Base-by-base conservation (phyloP, 768 basidiomycete genomes). In the Chalciporus sphaerocephalus region DNA sequence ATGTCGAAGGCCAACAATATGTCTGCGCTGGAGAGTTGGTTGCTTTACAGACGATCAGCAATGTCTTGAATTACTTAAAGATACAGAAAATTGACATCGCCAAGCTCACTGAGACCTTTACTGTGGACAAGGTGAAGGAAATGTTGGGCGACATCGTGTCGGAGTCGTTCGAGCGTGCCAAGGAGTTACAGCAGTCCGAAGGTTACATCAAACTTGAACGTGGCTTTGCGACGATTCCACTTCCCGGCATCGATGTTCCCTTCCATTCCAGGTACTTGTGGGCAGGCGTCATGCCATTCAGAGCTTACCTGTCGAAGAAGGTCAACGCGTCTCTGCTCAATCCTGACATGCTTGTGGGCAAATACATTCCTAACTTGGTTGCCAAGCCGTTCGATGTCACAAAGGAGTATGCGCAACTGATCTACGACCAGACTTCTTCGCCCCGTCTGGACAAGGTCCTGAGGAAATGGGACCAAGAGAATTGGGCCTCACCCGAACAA, bases 211-310 rank as follows among this genome's bases (percentile, higher is more conserved):
- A 86, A 57, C 82, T 99, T 41, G 95, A 99, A 57, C 89, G 96
- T 57, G 96, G 96, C 7, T 96, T 93, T 56, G 95, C 95, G 1
- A 93, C 92, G 16, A 94, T 94, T 47, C 92, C 92, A 33, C 77
- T 95, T 30, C 91, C 94, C 30, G 95, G 95, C 50, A 97, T 99
- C 57, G 96, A 98, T 58, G 96, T 99, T 1, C 96, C 96, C 4
- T 99, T 99, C 89, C 96, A 99, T 67, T 98, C 96, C 4, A 87
- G 94, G 48, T 99, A 98, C 69, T 79, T 99, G 30, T 99, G 96
- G 96, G 94, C 94, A 13, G 93, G 93, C 62, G 93, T 96, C 22
- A 78, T 95, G 83, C 91, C 94, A 9, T 95, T 96, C 89, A 83
- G 93, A 55, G 90, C 92, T 46, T 96, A 98, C 68, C 74, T 99